phyloP scores from a whole-genome alignment of 1,284 basidiomycete species.

The Thelephora terrestris region DNA sequence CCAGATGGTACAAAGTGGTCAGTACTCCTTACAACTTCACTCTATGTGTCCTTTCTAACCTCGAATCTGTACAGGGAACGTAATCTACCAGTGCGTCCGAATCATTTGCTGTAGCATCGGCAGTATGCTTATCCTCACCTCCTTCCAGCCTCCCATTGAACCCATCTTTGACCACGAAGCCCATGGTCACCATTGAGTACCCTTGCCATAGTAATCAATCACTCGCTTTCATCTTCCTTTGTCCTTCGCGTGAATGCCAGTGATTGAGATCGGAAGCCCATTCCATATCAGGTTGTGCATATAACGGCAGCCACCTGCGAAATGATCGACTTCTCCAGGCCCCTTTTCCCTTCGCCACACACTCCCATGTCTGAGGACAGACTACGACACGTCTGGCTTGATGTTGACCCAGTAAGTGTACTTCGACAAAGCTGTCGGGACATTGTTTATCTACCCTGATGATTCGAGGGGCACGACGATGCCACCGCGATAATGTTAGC shows the following conservation, averaged over 20 bases:
- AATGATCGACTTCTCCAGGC: not conserved
- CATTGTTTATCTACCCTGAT: not conserved
- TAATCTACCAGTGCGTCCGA: conserved; percentile 51
- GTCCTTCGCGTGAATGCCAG: not conserved
- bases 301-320: not conserved
- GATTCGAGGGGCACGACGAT: conserved; percentile 71
- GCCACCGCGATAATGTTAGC: conserved; percentile 73
- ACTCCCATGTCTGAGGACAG: too few relatives aligned
- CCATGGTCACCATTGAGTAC: not conserved
- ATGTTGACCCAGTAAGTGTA: conserved; percentile 41
- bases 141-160: conserved; percentile 36
- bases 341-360: too few relatives aligned
- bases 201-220: not conserved
- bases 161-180: conserved; percentile 43
- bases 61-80: conserved; percentile 45
- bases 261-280: not conserved
- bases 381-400: conserved; percentile 34
- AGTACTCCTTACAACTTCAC: conserved; percentile 21
- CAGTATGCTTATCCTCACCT: conserved; percentile 3
- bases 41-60: conserved; percentile 11
- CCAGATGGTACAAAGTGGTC: conserved; percentile 88
- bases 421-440: not conserved
- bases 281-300: not conserved
- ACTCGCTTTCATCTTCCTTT: not conserved
- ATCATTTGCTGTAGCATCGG: not conserved